Percentiles rank a stretch among this genome's conserved stretches.
Conservation (phyloP, 2,329 filamentous ascomycete species). For the Helminthosporium solani region DNA sequence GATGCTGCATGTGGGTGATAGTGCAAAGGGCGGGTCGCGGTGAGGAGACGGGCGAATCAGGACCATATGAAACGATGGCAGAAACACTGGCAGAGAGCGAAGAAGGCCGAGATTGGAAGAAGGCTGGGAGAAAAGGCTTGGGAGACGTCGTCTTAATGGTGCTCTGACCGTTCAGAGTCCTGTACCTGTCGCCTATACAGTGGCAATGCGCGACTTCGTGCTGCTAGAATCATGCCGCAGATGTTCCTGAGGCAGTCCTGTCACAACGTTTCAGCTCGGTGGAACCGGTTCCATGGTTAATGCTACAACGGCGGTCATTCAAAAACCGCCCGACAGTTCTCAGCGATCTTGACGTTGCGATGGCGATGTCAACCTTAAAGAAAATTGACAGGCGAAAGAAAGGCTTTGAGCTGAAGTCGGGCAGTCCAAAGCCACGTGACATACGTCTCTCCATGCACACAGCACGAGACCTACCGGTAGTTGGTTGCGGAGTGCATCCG, state of each 20-base stretch:
- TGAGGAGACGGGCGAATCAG: constrained; percentile 10
- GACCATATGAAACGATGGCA: constrained; percentile 14
- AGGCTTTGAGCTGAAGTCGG: too few relatives aligned
- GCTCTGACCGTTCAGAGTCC: background rate
- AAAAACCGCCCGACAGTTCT: too few relatives aligned
- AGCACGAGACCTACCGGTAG: too few relatives aligned
- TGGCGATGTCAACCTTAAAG: too few relatives aligned
- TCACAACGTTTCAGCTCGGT: background rate
- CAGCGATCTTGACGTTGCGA: too few relatives aligned
- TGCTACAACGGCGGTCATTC: too few relatives aligned
- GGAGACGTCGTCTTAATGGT: constrained; percentile 7
- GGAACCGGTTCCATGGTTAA: background rate
- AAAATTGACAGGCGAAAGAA: too few relatives aligned
- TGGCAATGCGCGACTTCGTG: constrained; percentile 1
- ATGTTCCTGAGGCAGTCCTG: constrained; percentile 5
- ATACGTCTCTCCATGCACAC: too few relatives aligned
- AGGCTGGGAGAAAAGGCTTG: constrained; percentile 21
- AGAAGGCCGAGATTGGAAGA: constrained; percentile 5
- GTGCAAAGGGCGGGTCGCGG: constrained; percentile 4
- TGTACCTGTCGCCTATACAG: constrained; percentile 13
- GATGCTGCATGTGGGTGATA: constrained; percentile 5
- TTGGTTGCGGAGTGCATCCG: too few relatives aligned
- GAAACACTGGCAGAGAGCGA: constrained; percentile 5
- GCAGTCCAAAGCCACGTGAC: too few relatives aligned
- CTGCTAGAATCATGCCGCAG: too few relatives aligned